Conservation (phyloP, 2,329 filamentous ascomycete species). For the Epichloe baconii region DNA sequence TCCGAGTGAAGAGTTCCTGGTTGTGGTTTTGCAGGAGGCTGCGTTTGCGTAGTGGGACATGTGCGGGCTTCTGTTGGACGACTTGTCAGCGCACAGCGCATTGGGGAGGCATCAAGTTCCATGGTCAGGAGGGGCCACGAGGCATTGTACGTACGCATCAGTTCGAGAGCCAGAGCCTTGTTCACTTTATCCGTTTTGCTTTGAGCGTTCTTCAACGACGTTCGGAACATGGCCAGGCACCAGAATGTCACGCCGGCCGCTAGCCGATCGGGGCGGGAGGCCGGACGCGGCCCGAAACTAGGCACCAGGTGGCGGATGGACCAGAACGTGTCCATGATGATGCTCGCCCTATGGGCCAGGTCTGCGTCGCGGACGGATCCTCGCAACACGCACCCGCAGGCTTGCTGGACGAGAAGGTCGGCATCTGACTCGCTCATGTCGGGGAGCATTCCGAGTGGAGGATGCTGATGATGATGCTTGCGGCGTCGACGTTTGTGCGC, state of each 20-base stretch:
- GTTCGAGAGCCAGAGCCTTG: slow-evolving; percentile 17
- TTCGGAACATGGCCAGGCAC: slow-evolving; percentile 35
- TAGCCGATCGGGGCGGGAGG: slow-evolving; percentile 31
- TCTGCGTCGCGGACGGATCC: slow-evolving; percentile 37
- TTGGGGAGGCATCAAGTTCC: too few relatives aligned
- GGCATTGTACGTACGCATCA: slow-evolving; percentile 15
- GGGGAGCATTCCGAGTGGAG: slow-evolving; percentile 30
- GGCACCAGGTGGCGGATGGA: slow-evolving; percentile 25
- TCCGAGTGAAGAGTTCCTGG: slow-evolving; percentile 16
- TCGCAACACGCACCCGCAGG: slow-evolving; percentile 23
- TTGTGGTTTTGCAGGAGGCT: slow-evolving; percentile 9
- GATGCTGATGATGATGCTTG: slow-evolving; percentile 31
- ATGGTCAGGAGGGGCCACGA: too few relatives aligned
- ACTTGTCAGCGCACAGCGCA: too few relatives aligned
- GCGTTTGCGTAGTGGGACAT: slow-evolving; percentile 1
- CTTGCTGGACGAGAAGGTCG: slow-evolving; percentile 17
- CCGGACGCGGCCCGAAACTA: slow-evolving; percentile 25
- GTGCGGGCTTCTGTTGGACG: not conserved
- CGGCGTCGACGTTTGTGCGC: slow-evolving; percentile 31
- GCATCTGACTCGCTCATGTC: slow-evolving; percentile 20
- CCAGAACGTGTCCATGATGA: slow-evolving; percentile 38
- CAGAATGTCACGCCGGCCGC: slow-evolving; percentile 36
- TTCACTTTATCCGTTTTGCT: slow-evolving; percentile 18
- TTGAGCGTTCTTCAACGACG: slow-evolving; percentile 25
- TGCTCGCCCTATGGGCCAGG: slow-evolving; percentile 29